Conservation (phyloP, 176 grass and related monocot genomes). For the Hyparrhenia diplandra region DNA sequence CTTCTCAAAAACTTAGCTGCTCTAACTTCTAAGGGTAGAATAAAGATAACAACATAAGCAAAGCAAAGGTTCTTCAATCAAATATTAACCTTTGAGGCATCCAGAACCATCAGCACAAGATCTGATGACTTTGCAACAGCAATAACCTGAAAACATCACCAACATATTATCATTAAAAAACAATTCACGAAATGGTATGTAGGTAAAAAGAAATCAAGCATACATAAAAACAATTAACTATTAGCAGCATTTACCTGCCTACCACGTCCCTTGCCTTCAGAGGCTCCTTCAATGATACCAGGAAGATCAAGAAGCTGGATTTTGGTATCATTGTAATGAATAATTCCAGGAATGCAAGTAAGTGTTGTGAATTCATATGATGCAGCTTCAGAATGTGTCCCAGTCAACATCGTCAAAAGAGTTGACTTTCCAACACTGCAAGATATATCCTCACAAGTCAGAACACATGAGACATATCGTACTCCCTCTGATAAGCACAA, state of each 20-base stretch:
- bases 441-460: slow-evolving; percentile 13
- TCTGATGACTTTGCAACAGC: slow-evolving; percentile 98
- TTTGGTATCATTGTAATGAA: slow-evolving; percentile 98
- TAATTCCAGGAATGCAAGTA: slow-evolving; percentile 99
- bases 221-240: neutral
- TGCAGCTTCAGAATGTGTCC: slow-evolving; percentile 98
- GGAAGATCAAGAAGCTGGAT: slow-evolving; percentile 99
- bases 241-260: slow-evolving; percentile 67
- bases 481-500: neutral
- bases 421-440: slow-evolving; percentile 99
- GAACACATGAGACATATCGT: neutral
- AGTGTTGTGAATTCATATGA: slow-evolving; percentile 99
- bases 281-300: slow-evolving; percentile 99
- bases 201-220: neutral
- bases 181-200: neutral
- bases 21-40: neutral
- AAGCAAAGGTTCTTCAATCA: slow-evolving; percentile 17
- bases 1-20: neutral
- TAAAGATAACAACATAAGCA: slow-evolving; percentile 14
- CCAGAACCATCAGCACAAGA: slow-evolving; percentile 97
- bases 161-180: neutral
- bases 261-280: slow-evolving; percentile 97
- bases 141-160: slow-evolving; percentile 76
- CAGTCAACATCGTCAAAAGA: slow-evolving; percentile 90
- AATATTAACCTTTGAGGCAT: slow-evolving; percentile 84